Percentiles rank a stretch among this genome's conserved stretches.
Evolutionary conservation across 1,284 basidiomycete species (phyloP).

Genomic region (Chalciporus sp.): DNA sequence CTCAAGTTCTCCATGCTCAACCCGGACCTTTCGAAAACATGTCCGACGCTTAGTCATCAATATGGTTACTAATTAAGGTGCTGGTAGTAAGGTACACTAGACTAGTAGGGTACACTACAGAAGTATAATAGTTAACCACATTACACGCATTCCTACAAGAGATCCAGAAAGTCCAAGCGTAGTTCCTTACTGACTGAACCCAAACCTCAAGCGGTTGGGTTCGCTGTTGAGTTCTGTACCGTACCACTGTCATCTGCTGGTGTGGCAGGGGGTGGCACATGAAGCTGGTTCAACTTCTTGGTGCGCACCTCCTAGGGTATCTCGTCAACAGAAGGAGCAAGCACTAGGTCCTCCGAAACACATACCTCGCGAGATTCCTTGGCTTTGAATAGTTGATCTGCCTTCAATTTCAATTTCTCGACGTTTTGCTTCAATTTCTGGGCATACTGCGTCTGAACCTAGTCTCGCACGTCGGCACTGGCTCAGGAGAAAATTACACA

Average conservation of each 20-base stretch:
- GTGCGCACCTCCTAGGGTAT: constrained; percentile 22
- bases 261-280: background rate
- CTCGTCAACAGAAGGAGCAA: background rate
- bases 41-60: constrained; percentile 30
- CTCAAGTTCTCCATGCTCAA: constrained; percentile 12
- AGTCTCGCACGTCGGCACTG: background rate
- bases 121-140: too few relatives aligned
- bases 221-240: background rate
- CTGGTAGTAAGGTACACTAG: too few relatives aligned
- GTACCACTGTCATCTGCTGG: background rate
- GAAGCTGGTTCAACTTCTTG: constrained; percentile 20
- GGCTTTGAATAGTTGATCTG: constrained; percentile 19
- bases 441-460: constrained; percentile 26
- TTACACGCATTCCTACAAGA: background rate
- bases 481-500: background rate
- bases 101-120: too few relatives aligned
- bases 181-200: background rate
- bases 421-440: constrained; percentile 14
- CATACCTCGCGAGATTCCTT: constrained; percentile 33
- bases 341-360: background rate
- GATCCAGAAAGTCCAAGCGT: background rate
- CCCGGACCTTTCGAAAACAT: constrained; percentile 13
- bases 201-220: background rate
- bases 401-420: constrained; percentile 6
- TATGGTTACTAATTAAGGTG: background rate